These are phyloP conservation scores for Apophysomyces ossiformis DNA, from an alignment of 371 early-diverging fungal genomes.

Conservation along the genomic window DNA sequence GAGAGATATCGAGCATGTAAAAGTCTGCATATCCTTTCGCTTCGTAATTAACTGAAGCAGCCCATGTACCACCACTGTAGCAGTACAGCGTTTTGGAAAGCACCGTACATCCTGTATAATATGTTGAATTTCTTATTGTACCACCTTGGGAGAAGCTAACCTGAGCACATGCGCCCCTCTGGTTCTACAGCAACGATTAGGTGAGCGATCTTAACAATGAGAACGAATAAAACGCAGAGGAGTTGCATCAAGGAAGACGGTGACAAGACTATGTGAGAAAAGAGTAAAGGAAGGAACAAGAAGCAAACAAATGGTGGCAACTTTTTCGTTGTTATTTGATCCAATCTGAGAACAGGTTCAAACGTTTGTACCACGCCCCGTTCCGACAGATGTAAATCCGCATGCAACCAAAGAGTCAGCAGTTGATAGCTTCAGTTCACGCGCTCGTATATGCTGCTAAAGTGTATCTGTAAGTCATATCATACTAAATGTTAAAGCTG, in stretches of 20 bases:
- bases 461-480: too few relatives aligned
- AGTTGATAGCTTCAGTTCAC: too few relatives aligned
- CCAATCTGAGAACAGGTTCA: too few relatives aligned
- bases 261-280: not conserved
- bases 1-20: constrained; percentile 3
- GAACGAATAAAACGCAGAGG: not conserved
- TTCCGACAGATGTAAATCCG: too few relatives aligned
- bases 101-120: not conserved
- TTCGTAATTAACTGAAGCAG: not conserved
- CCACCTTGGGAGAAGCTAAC: not conserved
- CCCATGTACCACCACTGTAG: constrained; percentile 7
- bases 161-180: constrained; percentile 1
- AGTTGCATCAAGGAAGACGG: constrained; percentile 3
- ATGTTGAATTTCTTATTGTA: not conserved
- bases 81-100: not conserved
- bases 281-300: not conserved
- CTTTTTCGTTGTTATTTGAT: too few relatives aligned
- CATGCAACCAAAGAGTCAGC: too few relatives aligned
- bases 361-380: too few relatives aligned
- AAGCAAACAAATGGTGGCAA: too few relatives aligned
- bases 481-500: too few relatives aligned
- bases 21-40: constrained; percentile 1
- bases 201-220: not conserved
- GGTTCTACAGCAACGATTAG: not conserved
- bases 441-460: too few relatives aligned